Evolutionary conservation across 805 yeast genomes (phyloP).

Genomic region (Ogataea minuta): DNA sequence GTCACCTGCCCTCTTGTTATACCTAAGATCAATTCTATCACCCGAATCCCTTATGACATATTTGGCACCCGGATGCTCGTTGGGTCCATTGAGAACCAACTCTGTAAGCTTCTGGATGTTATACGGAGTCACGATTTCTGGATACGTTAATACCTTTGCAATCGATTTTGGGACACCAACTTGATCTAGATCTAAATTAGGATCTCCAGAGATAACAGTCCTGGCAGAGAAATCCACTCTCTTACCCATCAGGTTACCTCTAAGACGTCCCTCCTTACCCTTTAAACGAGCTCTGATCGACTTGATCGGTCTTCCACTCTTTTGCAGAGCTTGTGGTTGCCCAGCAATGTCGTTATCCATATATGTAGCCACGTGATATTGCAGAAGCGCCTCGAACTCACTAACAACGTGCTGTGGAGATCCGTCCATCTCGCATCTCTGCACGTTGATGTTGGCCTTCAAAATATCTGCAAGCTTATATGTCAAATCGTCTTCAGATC

Average conservation of each 20-base stretch:
- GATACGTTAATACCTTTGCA: slow-evolving; percentile 93
- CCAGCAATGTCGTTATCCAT: slow-evolving; percentile 99
- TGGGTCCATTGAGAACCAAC: slow-evolving; percentile 95
- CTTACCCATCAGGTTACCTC: slow-evolving; percentile 99
- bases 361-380: slow-evolving; percentile 97
- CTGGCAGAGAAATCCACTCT: slow-evolving; percentile 99
- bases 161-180: slow-evolving; percentile 98
- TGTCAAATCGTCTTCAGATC: slow-evolving; percentile 99
- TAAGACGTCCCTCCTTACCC: slow-evolving; percentile 98
- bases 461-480: slow-evolving; percentile 94
- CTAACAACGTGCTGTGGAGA: slow-evolving; percentile 98
- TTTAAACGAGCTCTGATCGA: slow-evolving; percentile 98
- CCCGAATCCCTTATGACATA: slow-evolving; percentile 98
- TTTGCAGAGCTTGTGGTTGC: slow-evolving; percentile 98
- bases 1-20: slow-evolving; percentile 97
- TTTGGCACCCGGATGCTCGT: slow-evolving; percentile 99
- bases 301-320: slow-evolving; percentile 97
- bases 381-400: slow-evolving; percentile 92
- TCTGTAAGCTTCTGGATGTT: slow-evolving; percentile 92
- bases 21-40: slow-evolving; percentile 95
- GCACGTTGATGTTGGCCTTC: slow-evolving; percentile 96
- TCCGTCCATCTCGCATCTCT: slow-evolving; percentile 95
- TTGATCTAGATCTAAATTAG: slow-evolving; percentile 94
- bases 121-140: slow-evolving; percentile 97
- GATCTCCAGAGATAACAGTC: slow-evolving; percentile 99